Evolutionary conservation across 352 stramenopile species (phyloP), one percentile per base, ranked within the genome.

Genomic region (Phytophthora megakarya): DNA sequence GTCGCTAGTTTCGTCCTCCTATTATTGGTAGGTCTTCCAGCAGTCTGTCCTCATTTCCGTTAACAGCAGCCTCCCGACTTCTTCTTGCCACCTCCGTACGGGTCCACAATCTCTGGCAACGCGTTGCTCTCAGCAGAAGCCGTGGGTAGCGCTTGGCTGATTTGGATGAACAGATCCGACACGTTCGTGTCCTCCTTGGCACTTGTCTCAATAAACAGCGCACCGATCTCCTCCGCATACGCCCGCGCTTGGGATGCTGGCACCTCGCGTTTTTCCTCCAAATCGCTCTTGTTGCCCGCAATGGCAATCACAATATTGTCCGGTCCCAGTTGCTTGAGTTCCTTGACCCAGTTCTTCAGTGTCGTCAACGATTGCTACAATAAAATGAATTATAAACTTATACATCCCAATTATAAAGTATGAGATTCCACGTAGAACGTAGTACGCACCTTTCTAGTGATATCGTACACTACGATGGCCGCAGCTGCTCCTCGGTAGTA

Each of bases 401-500:
- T 9, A 46, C 13, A 26, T 11, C 16, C 42, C 15, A 32, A 54
- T 18, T 13, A 59, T 26, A n/a, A 60, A 35, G 0, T 26, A 30
- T 28, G 21, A 44, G 22, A 25, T 25, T 23, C 2, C 5, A 15
- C 8, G 1, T 28, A 23, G 5, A 38, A 12, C 9, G 7, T 19
- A 35, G n/a, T n/a, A n/a, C 75, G 75, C 53, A 94, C 78, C 66
- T 97, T 93, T 73, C 90, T 87, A 22, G 97, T 99, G 70, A 99
- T 98, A 87, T 99, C 97, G 73, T 99, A 99, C 13, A 99, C 97
- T 47, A 99, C 86, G 67, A 99, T 97, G 8, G 97, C 97, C 9
- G 95, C 96, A 6, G 95, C 92, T n/a, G 97, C 97, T 64, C 95
- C 96, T 53, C 97, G 82, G 78, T 99, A 99, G 81, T 99, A 99